These are phyloP conservation scores for Aspergillus sp. DNA, from an alignment of 2,329 filamentous ascomycete species.

Conservation along the genomic window DNA sequence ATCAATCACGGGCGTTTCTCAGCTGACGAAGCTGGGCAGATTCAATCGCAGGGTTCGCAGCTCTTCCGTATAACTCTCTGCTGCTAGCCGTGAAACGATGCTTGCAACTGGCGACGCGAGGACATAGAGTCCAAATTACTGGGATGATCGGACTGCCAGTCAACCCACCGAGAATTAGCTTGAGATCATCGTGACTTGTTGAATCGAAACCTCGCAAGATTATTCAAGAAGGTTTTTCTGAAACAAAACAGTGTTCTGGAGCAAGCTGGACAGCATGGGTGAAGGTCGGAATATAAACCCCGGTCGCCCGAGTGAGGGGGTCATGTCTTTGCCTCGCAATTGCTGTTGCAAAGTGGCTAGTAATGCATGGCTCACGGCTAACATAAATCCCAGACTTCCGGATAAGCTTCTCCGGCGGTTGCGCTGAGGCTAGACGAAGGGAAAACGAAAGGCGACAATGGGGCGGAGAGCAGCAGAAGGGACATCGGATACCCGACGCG, in stretches of 20 bases:
- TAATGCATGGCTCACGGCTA: neutral
- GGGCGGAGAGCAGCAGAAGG: too few species aligned
- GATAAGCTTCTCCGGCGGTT: neutral
- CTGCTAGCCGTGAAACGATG: neutral
- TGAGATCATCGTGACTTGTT: neutral
- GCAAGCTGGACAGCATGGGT: neutral
- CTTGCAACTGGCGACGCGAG: neutral
- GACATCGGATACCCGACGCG: neutral
- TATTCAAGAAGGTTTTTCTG: neutral
- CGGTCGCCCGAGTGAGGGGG: neutral
- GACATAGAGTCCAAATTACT: neutral
- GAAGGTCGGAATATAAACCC: neutral
- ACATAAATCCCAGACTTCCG: neutral
- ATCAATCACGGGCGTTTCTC: conserved; percentile 5
- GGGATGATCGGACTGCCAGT: neutral
- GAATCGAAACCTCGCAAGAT: neutral
- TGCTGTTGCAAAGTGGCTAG: neutral
- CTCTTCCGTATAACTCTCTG: neutral
- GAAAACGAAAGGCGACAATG: neutral
- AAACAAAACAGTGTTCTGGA: neutral
- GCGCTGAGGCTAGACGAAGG: neutral
- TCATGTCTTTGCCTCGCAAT: neutral
- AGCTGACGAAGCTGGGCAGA: neutral
- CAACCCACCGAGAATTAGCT: neutral
- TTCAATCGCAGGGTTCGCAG: neutral